Evolutionary conservation across 2,329 filamentous ascomycete genomes (phyloP).

Genomic region (Chaetomiaceae sp.): DNA sequence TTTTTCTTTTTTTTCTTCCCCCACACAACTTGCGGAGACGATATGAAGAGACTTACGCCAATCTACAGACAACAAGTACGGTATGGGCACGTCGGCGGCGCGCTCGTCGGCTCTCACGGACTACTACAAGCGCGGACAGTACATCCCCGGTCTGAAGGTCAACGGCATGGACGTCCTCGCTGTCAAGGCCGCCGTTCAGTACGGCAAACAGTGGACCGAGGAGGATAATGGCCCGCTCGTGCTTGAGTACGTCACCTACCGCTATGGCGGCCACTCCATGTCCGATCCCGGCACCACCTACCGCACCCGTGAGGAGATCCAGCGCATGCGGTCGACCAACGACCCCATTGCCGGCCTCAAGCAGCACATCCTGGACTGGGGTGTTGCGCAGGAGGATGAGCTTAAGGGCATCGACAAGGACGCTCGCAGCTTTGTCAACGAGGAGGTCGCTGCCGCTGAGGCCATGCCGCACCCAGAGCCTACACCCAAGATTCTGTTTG

Average conservation of each 20-base stretch:
- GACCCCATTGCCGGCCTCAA: slow-evolving; percentile 97
- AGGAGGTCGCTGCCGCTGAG: slow-evolving; percentile 87
- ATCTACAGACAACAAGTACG: slow-evolving; percentile 93
- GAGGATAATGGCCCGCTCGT: slow-evolving; percentile 88
- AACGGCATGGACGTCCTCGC: slow-evolving; percentile 99
- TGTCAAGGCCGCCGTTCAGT: slow-evolving; percentile 91
- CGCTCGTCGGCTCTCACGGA: slow-evolving; percentile 94
- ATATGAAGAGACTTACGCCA: slow-evolving; percentile 28
- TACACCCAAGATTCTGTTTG: slow-evolving; percentile 78
- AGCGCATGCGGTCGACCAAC: slow-evolving; percentile 98
- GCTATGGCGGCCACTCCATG: slow-evolving; percentile 99
- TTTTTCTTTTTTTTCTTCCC: background rate
- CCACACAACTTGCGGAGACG: no score
- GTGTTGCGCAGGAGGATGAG: slow-evolving; percentile 85
- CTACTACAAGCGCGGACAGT: slow-evolving; percentile 99
- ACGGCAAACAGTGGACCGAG: slow-evolving; percentile 83
- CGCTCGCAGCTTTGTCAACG: slow-evolving; percentile 77
- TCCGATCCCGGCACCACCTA: slow-evolving; percentile 99
- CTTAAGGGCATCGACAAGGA: slow-evolving; percentile 96
- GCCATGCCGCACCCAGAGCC: slow-evolving; percentile 76
- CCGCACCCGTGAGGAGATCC: slow-evolving; percentile 98
- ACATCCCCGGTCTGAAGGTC: slow-evolving; percentile 98
- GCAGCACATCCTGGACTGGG: slow-evolving; percentile 97
- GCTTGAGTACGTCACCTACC: slow-evolving; percentile 98
- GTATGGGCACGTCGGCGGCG: slow-evolving; percentile 95